Conservation (phyloP, 2,329 filamentous ascomycete species). For the Exophiala viscosa region DNA sequence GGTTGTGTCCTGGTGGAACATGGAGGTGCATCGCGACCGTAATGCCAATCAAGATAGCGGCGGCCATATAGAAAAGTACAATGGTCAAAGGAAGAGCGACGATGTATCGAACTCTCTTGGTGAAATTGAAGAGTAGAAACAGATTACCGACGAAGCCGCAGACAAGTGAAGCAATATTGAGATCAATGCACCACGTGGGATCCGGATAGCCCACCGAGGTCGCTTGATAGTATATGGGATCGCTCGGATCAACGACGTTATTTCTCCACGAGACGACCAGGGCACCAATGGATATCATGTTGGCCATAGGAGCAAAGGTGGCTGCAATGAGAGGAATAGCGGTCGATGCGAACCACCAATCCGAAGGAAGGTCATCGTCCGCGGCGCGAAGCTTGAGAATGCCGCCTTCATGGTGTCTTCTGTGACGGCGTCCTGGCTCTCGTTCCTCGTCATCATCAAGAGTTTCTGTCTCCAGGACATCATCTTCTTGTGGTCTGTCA, state of each 20-base stretch:
- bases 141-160: conserved; percentile 75
- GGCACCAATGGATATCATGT: conserved; percentile 81
- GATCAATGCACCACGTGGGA: conserved; percentile 67
- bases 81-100: conserved; percentile 82
- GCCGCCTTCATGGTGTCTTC: conserved; percentile 10
- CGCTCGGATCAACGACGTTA: conserved; percentile 44
- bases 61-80: conserved; percentile 67
- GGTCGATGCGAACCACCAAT: conserved; percentile 52
- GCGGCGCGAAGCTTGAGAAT: conserved; percentile 36
- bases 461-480: conserved; percentile 3
- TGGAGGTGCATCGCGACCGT: conserved; percentile 65
- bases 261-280: conserved; percentile 75
- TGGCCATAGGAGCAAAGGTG: conserved; percentile 79
- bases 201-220: conserved; percentile 58
- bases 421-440: conserved; percentile 3
- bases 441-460: conserved; percentile 13
- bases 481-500: conserved; percentile 9
- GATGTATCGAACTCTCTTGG: conserved; percentile 71
- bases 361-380: conserved; percentile 41
- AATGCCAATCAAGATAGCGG: conserved; percentile 61
- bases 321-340: conserved; percentile 74
- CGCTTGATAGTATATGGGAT: conserved; percentile 45
- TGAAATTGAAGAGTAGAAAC: conserved; percentile 84
- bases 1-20: conserved; percentile 46
- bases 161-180: conserved; percentile 74